Evolutionary conservation across 2,329 filamentous ascomycete genomes (phyloP), one percentile per base, ranked within the genome.

Genomic region (Rutstroemia sp.): DNA sequence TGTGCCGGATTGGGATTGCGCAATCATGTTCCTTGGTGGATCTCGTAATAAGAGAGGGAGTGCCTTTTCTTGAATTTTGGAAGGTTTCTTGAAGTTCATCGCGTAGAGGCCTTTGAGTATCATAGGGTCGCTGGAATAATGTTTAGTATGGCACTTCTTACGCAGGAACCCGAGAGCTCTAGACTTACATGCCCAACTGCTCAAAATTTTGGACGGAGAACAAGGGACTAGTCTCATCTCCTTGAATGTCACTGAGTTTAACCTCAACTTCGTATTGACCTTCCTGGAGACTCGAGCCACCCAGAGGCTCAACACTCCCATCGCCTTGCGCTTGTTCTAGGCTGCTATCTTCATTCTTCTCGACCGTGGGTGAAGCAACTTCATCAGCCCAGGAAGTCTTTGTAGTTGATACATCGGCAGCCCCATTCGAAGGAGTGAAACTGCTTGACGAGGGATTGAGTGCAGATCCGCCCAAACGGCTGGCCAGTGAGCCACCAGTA

Each of bases 1-100:
- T 19, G 94, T 99, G 65, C 94, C 94, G 2, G 94, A 99, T 73
- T 99, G 94, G n/a, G 94, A 99, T 74, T 99, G 94, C 3, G 92
- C 94, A 68, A 99, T 92, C 81, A 99, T 88, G 73, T 97, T 97
- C 62, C 80, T 80, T 0, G 92, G 87, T n/a, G 94, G 92, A 68
- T 96, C 78, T 65, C 81, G 76, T 61, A 99, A 81, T 68, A 99
- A 87, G 55, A 99, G 79, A 27, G 94, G 94, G 17, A 99, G 81
- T 1, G 94, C 94, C 65, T 87, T 89, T 72, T 96, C 94, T 76
- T 99, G 94, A 63, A 99, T 95, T 76, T 99, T 99, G 56, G 94
- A 97, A 0, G 94, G 94, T 73, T 95, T 95, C 68, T 86, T 81
- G 77, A 96, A 97, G 73, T 88, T 88, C 80, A 97, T 88, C 54